These are phyloP conservation scores for Lepidium didymum DNA, from an alignment of 345 rosid genomes.

Conservation along the genomic window DNA sequence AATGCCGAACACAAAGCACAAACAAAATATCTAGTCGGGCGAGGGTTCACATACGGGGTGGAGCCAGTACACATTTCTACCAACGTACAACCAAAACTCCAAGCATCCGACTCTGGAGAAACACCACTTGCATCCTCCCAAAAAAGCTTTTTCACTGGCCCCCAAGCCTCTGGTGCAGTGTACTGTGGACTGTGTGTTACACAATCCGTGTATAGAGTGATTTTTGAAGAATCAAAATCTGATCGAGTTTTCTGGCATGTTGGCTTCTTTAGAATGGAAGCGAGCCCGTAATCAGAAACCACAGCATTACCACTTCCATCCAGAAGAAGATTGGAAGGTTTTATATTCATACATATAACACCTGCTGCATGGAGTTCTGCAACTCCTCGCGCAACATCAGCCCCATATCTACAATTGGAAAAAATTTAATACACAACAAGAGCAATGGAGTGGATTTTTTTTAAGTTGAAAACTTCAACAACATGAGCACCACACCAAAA, in stretches of 20 bases:
- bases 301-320: slow-evolving; percentile 75
- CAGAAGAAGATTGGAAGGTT: slow-evolving; percentile 93
- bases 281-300: slow-evolving; percentile 94
- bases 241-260: slow-evolving; percentile 57
- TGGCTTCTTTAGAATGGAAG: slow-evolving; percentile 86
- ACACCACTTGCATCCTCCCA: slow-evolving; percentile 93
- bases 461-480: not conserved
- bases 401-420: slow-evolving; percentile 75
- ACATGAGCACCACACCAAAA: not conserved
- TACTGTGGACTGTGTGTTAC: slow-evolving; percentile 81
- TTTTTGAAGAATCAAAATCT: slow-evolving; percentile 57
- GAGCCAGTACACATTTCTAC: slow-evolving; percentile 99
- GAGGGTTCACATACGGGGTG: slow-evolving; percentile 65
- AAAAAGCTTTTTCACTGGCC: slow-evolving; percentile 87
- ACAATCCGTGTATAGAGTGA: slow-evolving; percentile 82
- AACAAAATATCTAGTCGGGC: slow-evolving; percentile 1
- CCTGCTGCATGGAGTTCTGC: slow-evolving; percentile 98
- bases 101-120: slow-evolving; percentile 91
- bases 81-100: slow-evolving; percentile 99
- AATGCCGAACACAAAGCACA: slow-evolving; percentile 3
- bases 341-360: slow-evolving; percentile 89
- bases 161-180: slow-evolving; percentile 99
- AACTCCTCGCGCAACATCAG: slow-evolving; percentile 87
- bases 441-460: slow-evolving; percentile 1
- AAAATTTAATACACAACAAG: slow-evolving; percentile 16